Base-by-base conservation (phyloP, 345 rosid species). In the Hibiscus mutabilis region DNA sequence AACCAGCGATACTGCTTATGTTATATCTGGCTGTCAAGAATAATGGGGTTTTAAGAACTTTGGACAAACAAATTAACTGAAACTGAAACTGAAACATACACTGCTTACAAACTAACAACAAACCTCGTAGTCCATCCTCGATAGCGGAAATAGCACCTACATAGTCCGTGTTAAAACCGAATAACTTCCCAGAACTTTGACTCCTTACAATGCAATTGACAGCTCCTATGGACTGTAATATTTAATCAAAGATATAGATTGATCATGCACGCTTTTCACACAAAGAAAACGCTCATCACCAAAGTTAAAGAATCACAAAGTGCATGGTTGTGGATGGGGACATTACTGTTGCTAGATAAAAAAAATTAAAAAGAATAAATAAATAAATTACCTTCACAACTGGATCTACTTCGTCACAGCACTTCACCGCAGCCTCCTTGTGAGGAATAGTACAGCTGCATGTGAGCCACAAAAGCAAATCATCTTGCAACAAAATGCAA, bases 101-200 rank as follows among this genome's bases (percentile, higher is more conserved):
- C 71, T 35, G 62, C 14, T 55, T 21, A 71, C 21, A 40, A 58
- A 79, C 62, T 40, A 69, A 21, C 66, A 61, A 78, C 49, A 75
- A 79, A 90, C 97, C 89, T 84, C 82, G 85, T 61, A 95, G 82
- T 76, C 96, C 92, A 79, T 92, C 97, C 83, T 91, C 99, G 74
- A 95, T 91, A 42, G 99, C 97, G 72, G 99, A 84, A 77, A 95
- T 91, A 73, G 97, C 92, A 83, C 97, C 97, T 76, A 88, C 80
- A 75, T 90, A 90, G 77, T 95, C 97, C 0, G 96, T 90, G 74
- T 95, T 90, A 85, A 78, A 91, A 72, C 97, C 99, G 73, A 79
- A 76, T 72, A 91, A 83, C 84, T 87, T 88, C 69, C 93, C 90
- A 18, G 91, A 97, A 68, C 73, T 89, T 73, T 82, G 75, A 76